These are phyloP conservation scores for Logfia minima DNA, from an alignment of 129 eudicot genomes.

Conservation along the genomic window DNA sequence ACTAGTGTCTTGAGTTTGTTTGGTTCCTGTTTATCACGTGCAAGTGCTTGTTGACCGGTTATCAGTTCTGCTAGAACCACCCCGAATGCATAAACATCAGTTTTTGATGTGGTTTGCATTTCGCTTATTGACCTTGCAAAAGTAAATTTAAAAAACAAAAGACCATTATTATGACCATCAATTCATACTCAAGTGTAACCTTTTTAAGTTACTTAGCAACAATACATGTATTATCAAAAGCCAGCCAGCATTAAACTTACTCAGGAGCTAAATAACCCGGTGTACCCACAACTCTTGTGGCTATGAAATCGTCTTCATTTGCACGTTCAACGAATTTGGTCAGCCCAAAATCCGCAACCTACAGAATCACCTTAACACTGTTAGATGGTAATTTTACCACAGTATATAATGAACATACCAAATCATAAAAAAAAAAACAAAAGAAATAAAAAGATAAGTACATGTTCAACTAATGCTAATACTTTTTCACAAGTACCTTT, in stretches of 20 bases:
- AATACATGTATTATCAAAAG: background rate
- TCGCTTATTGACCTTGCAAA: conserved; percentile 38
- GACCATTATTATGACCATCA: conserved; percentile 5
- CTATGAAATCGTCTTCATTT: conserved; percentile 38
- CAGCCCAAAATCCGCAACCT: conserved; percentile 49
- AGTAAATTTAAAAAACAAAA: conserved; percentile 9
- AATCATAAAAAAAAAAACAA: background rate
- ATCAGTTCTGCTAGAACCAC: conserved; percentile 46
- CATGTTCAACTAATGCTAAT: conserved; percentile 6
- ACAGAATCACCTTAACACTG: background rate
- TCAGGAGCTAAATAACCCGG: conserved; percentile 51
- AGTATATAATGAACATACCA: background rate
- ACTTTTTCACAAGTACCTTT: conserved; percentile 28
- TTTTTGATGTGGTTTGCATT: conserved; percentile 45
- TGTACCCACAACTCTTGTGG: conserved; percentile 46
- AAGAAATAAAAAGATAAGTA: background rate
- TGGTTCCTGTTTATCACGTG: conserved; percentile 39
- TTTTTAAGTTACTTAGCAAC: background rate
- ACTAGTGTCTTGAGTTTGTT: conserved; percentile 37
- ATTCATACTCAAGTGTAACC: background rate
- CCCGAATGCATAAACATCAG: conserved; percentile 48
- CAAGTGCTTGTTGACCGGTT: conserved; percentile 47
- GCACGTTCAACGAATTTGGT: conserved; percentile 37
- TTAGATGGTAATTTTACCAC: conserved; percentile 13
- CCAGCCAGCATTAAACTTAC: conserved; percentile 21